A percentile compares a stretch with the other conserved stretches of the same genome.
Evolutionary conservation across 768 basidiomycete genomes (phyloP).

Genomic region (Suillus tomentosus): DNA sequence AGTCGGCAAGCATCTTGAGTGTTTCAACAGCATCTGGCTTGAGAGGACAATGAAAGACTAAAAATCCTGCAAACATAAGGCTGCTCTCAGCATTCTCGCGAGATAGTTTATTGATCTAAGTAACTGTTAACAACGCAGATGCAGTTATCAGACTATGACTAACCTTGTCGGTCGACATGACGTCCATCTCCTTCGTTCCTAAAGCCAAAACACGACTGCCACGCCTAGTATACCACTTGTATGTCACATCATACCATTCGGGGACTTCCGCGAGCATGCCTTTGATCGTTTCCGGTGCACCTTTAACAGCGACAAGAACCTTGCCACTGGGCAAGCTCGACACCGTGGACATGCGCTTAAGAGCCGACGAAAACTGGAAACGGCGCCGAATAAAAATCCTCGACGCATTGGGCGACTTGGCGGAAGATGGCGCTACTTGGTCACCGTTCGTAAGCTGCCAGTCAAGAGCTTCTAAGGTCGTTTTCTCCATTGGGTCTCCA

Average conservation of each 20-base stretch:
- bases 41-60: slow-evolving; percentile 98
- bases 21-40: slow-evolving; percentile 91
- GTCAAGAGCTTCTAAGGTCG: slow-evolving; percentile 85
- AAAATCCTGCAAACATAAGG: slow-evolving; percentile 89
- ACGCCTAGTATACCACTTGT: slow-evolving; percentile 90
- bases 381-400: slow-evolving; percentile 80
- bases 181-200: slow-evolving; percentile 82
- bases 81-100: slow-evolving; percentile 79
- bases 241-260: slow-evolving; percentile 86
- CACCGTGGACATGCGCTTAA: slow-evolving; percentile 97
- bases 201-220: slow-evolving; percentile 94
- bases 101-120: slow-evolving; percentile 84
- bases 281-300: slow-evolving; percentile 96
- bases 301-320: slow-evolving; percentile 80
- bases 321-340: slow-evolving; percentile 64
- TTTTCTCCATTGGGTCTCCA: slow-evolving; percentile 99
- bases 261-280: slow-evolving; percentile 79
- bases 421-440: slow-evolving; percentile 57
- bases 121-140: slow-evolving; percentile 1
- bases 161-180: slow-evolving; percentile 71
- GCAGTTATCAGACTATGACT: background rate
- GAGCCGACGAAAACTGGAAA: slow-evolving; percentile 96
- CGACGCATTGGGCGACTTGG: slow-evolving; percentile 54
- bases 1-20: slow-evolving; percentile 92
- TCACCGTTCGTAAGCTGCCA: slow-evolving; percentile 86